A percentile compares a stretch with the other conserved stretches of the same genome.
Evolutionary conservation across 2,329 filamentous ascomycete species (phyloP).

Genomic region (Nothopassalora personata): DNA sequence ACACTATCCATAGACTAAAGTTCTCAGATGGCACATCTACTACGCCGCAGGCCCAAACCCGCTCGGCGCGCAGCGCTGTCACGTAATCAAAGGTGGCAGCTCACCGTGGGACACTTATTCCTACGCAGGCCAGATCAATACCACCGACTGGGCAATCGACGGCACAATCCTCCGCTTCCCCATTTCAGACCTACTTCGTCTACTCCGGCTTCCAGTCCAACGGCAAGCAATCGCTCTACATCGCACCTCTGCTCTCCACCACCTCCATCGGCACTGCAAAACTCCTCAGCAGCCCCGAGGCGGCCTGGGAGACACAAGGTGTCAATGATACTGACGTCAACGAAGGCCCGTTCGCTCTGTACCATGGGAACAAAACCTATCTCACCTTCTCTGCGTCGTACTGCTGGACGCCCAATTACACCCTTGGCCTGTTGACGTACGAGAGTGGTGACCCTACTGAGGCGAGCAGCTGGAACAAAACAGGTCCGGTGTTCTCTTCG

Average conservation of each 20-base stretch:
- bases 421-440: constrained; percentile 51
- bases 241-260: constrained; percentile 38
- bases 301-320: constrained; percentile 48
- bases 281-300: constrained; percentile 49
- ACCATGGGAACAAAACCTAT: constrained; percentile 50
- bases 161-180: constrained; percentile 48
- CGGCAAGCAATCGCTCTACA: constrained; percentile 40
- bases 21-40: constrained; percentile 49
- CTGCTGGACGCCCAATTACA: constrained; percentile 53
- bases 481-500: constrained; percentile 47
- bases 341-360: constrained; percentile 52
- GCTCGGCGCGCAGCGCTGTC: constrained; percentile 47
- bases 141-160: constrained; percentile 50
- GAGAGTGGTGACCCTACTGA: constrained; percentile 47
- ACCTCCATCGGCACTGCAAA: constrained; percentile 42
- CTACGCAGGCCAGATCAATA: constrained; percentile 44
- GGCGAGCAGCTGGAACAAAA: constrained; percentile 48
- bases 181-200: constrained; percentile 48
- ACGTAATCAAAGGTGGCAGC: constrained; percentile 49
- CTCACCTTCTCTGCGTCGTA: constrained; percentile 52
- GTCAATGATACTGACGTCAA: constrained; percentile 43
- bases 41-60: constrained; percentile 48
- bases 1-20: not conserved
- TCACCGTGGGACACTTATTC: constrained; percentile 49
- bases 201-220: constrained; percentile 44